phyloP scores from a whole-genome alignment of 2,329 filamentous ascomycete species.

The Alternaria longipes region DNA sequence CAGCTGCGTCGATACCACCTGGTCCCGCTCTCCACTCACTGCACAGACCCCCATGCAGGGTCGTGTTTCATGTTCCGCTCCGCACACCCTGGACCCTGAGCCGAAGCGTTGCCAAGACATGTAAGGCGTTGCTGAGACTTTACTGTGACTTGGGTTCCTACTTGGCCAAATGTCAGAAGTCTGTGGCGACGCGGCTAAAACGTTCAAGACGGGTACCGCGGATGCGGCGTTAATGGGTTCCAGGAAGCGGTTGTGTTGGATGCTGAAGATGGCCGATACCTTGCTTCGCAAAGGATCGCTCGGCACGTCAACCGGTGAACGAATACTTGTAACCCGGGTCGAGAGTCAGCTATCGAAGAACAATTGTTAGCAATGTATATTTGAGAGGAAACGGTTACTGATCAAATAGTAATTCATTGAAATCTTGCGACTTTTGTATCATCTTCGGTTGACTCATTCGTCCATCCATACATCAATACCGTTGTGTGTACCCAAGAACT shows the following conservation, averaged over 20 bases:
- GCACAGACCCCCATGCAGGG: not conserved
- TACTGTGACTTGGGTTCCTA: slow-evolving; percentile 24
- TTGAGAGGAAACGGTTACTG: not conserved
- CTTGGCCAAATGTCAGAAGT: not conserved
- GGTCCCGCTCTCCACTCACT: not conserved
- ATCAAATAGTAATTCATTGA: slow-evolving; percentile 18
- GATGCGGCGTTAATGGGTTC: not conserved
- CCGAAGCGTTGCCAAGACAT: slow-evolving; percentile 21
- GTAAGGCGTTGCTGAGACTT: slow-evolving; percentile 32
- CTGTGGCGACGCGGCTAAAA: not conserved
- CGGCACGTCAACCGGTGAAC: no score
- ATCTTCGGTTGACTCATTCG: not conserved
- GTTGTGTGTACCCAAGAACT: slow-evolving; percentile 4
- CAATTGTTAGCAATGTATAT: no score
- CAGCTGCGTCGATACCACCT: no score
- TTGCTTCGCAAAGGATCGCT: no score
- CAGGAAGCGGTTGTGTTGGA: no score
- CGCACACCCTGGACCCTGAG: not conserved
- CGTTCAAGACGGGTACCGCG: not conserved
- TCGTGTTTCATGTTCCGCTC: slow-evolving; percentile 27
- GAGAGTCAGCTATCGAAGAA: no score
- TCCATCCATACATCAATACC: slow-evolving; percentile 4
- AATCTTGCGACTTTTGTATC: slow-evolving; percentile 4
- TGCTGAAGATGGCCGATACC: no score
- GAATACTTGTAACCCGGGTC: no score